Conservation (phyloP, 108 stramenopile species). For the Cyclotella cryptica region DNA sequence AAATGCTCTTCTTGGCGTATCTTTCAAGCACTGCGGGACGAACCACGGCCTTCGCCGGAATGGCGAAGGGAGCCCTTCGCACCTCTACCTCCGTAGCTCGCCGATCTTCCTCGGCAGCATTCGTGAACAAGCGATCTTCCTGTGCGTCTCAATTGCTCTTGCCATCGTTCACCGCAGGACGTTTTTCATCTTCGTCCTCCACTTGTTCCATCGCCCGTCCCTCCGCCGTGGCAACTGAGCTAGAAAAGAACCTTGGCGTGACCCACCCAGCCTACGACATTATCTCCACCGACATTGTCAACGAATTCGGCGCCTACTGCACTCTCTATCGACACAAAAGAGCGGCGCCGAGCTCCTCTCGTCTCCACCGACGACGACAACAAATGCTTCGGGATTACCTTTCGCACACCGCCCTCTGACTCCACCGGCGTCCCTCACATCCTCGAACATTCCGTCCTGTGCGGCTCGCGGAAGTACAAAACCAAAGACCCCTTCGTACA, state of each 20-base stretch:
- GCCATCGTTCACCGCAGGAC: neutral
- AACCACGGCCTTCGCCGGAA: neutral
- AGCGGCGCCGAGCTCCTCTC: conserved; percentile 91
- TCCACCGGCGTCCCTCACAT: conserved; percentile 98
- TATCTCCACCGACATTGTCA: conserved; percentile 69
- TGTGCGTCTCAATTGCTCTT: neutral
- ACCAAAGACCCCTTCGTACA: conserved; percentile 99
- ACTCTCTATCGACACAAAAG: conserved; percentile 94
- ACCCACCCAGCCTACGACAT: conserved; percentile 83
- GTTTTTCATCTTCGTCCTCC: neutral
- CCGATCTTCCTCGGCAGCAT: neutral
- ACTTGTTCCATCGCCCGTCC: conserved; percentile 10
- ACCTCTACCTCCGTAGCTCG: neutral
- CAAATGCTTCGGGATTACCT: conserved; percentile 99
- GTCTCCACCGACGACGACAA: conserved; percentile 94
- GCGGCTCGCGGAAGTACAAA: conserved; percentile 95
- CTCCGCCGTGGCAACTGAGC: conserved; percentile 11
- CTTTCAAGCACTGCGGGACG: neutral
- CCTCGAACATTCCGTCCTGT: conserved; percentile 97
- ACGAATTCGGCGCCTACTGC: conserved; percentile 85
- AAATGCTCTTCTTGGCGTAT: conserved; percentile 29
- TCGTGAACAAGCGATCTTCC: conserved; percentile 8
- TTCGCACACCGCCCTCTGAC: conserved; percentile 96
- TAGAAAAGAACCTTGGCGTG: conserved; percentile 29
- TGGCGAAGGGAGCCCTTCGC: neutral